Percentiles rank a stretch among this genome's conserved stretches.
Conservation (phyloP, 352 stramenopile species). For the Pythium pyrilobum region DNA sequence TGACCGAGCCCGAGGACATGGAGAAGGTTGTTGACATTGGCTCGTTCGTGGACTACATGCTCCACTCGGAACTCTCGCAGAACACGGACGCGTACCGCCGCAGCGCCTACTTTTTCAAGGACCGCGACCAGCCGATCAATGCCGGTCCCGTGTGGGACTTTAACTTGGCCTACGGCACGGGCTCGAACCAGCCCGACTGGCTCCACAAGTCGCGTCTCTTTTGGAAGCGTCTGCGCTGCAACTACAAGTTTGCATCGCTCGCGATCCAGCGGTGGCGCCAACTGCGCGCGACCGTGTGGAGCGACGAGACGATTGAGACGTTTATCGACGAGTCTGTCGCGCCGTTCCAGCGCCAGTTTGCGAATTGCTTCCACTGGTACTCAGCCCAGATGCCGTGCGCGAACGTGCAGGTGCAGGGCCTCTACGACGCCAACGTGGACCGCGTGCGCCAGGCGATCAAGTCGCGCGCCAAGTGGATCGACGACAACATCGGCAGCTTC, state of each 20-base stretch:
- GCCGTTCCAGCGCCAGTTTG: constrained; percentile 44
- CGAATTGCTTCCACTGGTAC: constrained; percentile 51
- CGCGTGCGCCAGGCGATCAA: constrained; percentile 40
- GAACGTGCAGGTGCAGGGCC: constrained; percentile 40
- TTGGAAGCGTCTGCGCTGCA: constrained; percentile 73
- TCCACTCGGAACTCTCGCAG: constrained; percentile 79
- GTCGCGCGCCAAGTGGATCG: constrained; percentile 58
- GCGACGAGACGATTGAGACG: constrained; percentile 33
- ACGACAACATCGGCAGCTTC: constrained; percentile 52
- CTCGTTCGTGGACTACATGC: constrained; percentile 66
- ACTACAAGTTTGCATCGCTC: constrained; percentile 62
- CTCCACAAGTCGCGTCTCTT: constrained; percentile 59
- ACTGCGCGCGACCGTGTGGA: constrained; percentile 46
- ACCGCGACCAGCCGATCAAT: constrained; percentile 67
- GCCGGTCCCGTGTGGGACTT: constrained; percentile 78
- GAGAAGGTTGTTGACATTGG: constrained; percentile 60
- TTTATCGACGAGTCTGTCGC: constrained; percentile 44
- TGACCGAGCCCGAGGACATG: constrained; percentile 47
- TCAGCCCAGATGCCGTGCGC: constrained; percentile 47
- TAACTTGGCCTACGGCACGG: constrained; percentile 75
- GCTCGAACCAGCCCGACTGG: constrained; percentile 54
- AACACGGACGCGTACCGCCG: constrained; percentile 74
- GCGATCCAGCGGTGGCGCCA: constrained; percentile 69
- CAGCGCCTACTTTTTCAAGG: constrained; percentile 78
- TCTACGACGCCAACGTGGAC: constrained; percentile 35